phyloP scores from a whole-genome alignment of 345 rosid species.

The Lepidium didymum region DNA sequence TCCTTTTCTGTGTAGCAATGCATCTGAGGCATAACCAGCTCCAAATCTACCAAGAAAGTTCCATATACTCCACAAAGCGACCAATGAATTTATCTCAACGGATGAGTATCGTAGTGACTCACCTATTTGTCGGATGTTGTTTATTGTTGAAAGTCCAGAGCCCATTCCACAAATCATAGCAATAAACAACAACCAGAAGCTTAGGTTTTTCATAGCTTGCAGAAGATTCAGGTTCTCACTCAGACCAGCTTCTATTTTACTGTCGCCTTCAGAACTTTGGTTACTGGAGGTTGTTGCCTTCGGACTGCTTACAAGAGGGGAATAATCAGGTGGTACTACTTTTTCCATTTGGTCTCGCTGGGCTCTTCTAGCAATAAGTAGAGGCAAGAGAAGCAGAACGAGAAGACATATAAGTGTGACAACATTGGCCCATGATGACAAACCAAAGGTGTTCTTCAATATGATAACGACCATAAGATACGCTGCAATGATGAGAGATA shows the following conservation, averaged over 20 bases:
- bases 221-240: slow-evolving; percentile 31
- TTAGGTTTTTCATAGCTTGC: slow-evolving; percentile 43
- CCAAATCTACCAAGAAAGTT: slow-evolving; percentile 87
- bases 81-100: slow-evolving; percentile 55
- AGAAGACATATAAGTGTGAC: slow-evolving; percentile 39
- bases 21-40: slow-evolving; percentile 71
- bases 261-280: slow-evolving; percentile 5
- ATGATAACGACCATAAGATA: slow-evolving; percentile 63
- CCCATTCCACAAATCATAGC: slow-evolving; percentile 91
- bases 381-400: slow-evolving; percentile 49
- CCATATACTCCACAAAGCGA: slow-evolving; percentile 83
- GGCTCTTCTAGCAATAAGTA: slow-evolving; percentile 53
- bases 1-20: slow-evolving; percentile 53
- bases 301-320: slow-evolving; percentile 21
- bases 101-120: slow-evolving; percentile 68
- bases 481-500: slow-evolving; percentile 55
- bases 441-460: slow-evolving; percentile 40
- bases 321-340: neutral
- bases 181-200: slow-evolving; percentile 73
- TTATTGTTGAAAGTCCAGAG: slow-evolving; percentile 70
- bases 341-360: slow-evolving; percentile 30
- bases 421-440: slow-evolving; percentile 45
- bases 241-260: slow-evolving; percentile 7
- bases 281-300: slow-evolving; percentile 23
- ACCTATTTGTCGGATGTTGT: slow-evolving; percentile 83